phyloP scores from a whole-genome alignment of 192 early-diverging fungal species.

The Linnemannia elongata region DNA sequence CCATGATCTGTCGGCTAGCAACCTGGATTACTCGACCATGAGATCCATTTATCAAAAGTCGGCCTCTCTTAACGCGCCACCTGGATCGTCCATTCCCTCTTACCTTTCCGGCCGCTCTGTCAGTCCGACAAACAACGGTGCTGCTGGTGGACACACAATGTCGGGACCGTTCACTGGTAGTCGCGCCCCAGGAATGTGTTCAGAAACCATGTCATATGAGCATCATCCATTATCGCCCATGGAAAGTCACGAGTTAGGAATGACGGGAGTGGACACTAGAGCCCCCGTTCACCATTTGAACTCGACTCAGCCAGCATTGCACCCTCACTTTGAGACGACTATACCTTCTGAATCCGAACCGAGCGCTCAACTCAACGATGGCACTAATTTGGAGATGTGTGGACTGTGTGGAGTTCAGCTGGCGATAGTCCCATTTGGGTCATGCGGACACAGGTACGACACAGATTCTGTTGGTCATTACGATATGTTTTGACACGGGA shows the following conservation, averaged over 20 bases:
- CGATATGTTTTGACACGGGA: too few relatives aligned
- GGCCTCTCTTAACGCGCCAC: not conserved
- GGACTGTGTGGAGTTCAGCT: constrained; percentile 35
- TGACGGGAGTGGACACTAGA: not conserved
- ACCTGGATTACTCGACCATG: not conserved
- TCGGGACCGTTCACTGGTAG: not conserved
- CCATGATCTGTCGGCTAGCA: constrained; percentile 12
- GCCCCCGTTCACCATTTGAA: not conserved
- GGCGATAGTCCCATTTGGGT: constrained; percentile 15
- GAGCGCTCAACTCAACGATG: not conserved
- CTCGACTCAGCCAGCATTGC: constrained; percentile 4
- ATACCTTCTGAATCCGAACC: too few relatives aligned
- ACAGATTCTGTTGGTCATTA: not conserved
- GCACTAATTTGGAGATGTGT: constrained; percentile 6
- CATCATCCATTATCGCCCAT: not conserved
- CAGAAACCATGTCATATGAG: not conserved
- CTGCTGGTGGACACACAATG: not conserved
- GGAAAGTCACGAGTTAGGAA: not conserved
- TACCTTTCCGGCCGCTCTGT: not conserved
- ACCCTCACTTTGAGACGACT: constrained; percentile 11
- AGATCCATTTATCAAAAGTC: not conserved
- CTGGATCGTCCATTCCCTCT: not conserved
- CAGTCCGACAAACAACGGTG: not conserved
- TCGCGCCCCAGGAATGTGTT: not conserved
- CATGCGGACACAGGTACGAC: constrained; percentile 46